phyloP scores from a whole-genome alignment of 257 asterid genomes.

The Buddleja alternifolia region DNA sequence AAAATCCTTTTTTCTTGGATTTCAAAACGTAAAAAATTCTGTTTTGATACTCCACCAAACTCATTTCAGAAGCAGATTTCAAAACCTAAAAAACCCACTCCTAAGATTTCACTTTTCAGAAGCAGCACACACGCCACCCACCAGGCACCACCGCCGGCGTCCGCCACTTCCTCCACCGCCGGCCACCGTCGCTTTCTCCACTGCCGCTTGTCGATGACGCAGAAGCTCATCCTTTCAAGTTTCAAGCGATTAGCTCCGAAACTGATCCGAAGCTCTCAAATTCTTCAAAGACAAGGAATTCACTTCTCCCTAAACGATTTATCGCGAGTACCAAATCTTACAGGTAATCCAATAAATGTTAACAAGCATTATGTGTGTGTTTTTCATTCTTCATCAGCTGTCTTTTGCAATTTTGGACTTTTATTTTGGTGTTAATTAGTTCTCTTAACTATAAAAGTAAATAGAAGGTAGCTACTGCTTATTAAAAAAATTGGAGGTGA shows the following conservation, averaged over 20 bases:
- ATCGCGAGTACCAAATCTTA: constrained; percentile 42
- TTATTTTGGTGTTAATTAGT: too few species aligned
- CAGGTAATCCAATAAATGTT: constrained; percentile 21
- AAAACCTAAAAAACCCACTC: too few species aligned
- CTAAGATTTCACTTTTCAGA: too few species aligned
- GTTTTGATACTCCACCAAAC: too few species aligned
- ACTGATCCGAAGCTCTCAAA: constrained; percentile 60
- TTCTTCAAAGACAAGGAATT: constrained; percentile 36
- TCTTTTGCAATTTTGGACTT: neutral
- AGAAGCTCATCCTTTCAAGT: constrained; percentile 30
- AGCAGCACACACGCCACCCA: too few species aligned
- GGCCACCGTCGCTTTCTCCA: constrained; percentile 40
- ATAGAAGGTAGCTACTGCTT: too few species aligned
- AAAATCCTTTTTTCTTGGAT: too few species aligned
- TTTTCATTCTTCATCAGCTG: neutral
- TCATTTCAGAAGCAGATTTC: too few species aligned
- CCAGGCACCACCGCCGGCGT: too few species aligned
- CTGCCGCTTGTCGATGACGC: constrained; percentile 35
- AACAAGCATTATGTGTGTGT: neutral
- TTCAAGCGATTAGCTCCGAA: constrained; percentile 51
- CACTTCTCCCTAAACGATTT: constrained; percentile 42
- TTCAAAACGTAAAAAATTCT: too few species aligned
- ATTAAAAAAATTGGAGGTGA: too few species aligned
- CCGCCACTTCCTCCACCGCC: constrained; percentile 30
- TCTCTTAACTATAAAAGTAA: too few species aligned